A percentile compares a stretch with the other conserved stretches of the same genome.
Conservation (phyloP, 2,329 filamentous ascomycete genomes). For the Beauveria bassiana region DNA sequence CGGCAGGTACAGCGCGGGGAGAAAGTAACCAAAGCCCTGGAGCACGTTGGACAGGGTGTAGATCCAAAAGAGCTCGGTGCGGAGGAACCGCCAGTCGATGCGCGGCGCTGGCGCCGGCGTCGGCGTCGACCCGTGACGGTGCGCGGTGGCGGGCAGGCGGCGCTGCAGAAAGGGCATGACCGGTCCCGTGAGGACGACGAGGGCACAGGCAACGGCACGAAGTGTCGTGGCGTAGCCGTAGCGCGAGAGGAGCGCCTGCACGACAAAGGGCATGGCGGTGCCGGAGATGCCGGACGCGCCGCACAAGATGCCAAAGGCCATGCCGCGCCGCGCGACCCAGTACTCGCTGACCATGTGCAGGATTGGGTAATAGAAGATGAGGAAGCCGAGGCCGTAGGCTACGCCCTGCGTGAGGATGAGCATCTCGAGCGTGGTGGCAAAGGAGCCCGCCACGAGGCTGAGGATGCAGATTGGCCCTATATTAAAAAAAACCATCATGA, state of each 20-base stretch:
- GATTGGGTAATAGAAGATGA: constrained; percentile 30
- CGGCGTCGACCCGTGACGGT: neutral
- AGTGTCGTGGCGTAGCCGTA: constrained; percentile 31
- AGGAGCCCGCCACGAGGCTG: constrained; percentile 26
- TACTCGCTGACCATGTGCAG: constrained; percentile 33
- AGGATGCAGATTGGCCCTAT: constrained; percentile 26
- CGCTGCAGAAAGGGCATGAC: constrained; percentile 31
- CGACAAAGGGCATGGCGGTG: constrained; percentile 28
- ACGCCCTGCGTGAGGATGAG: constrained; percentile 34
- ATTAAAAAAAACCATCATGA: no score
- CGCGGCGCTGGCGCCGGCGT: neutral
- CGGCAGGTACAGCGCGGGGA: constrained; percentile 44
- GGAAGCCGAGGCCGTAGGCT: constrained; percentile 31
- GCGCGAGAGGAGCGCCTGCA: constrained; percentile 27
- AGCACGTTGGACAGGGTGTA: constrained; percentile 41
- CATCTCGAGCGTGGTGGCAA: constrained; percentile 23
- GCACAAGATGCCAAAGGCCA: constrained; percentile 28
- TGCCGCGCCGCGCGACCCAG: constrained; percentile 30
- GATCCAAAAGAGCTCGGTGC: constrained; percentile 40
- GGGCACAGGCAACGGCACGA: constrained; percentile 26
- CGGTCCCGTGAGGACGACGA: constrained; percentile 29
- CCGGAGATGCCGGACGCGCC: constrained; percentile 23
- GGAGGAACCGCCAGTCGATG: constrained; percentile 30
- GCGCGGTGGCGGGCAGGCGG: constrained; percentile 17
- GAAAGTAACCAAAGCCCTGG: constrained; percentile 46